Evolutionary conservation across 1,284 basidiomycete genomes (phyloP), one percentile per base, ranked within the genome.

Genomic region (Fomitopsis pinicola): DNA sequence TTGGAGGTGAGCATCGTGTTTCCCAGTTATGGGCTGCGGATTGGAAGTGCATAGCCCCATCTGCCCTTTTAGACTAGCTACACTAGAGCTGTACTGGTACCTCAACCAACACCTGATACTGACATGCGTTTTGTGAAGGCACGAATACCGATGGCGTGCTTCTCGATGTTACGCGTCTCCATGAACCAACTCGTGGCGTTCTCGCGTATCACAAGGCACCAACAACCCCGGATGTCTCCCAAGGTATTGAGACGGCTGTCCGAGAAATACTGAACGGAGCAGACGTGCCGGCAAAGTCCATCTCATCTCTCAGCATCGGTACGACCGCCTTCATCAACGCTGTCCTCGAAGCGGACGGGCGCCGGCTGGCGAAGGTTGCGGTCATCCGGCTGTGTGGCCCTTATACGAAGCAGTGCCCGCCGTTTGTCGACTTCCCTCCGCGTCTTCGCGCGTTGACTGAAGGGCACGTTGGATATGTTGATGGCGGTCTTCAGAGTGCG

Each of bases 281-380:
- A 14, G 66, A 68, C 1, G 66, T 78, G 53, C 69, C 70, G 50
- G 71, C 76, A 15, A 69, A 71, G 8, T 59, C 72, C 2, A 73
- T 83, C 30, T 66, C 77, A 14, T 78, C 77, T 55, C 68, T 83
- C 58, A 80, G 78, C 9, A 79, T 83, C 61, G 81, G 81, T 40
- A 83, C 80, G 1, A 81, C 80, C 17, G 80, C 80, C 50, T 84
- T 84, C 71, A 76, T 84, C 60, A 84, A 85, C 62, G 82, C 83
- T 0, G 78, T 85, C 1, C 71, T 85, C 48, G 82, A 85, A 68
- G 73, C 77, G 42, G 79, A 84, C 63, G 70, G 71, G 22, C 68
- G 75, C 6, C 74, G 79, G 4, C 74, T 85, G 4, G 76, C 80
- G 28, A 80, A 78, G 50, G 82, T 85, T 1, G 83, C 83, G 0